A percentile compares a stretch with the other conserved stretches of the same genome.
phyloP scores from a whole-genome alignment of 179 eudicot genomes.

The Spergularia azorica region DNA sequence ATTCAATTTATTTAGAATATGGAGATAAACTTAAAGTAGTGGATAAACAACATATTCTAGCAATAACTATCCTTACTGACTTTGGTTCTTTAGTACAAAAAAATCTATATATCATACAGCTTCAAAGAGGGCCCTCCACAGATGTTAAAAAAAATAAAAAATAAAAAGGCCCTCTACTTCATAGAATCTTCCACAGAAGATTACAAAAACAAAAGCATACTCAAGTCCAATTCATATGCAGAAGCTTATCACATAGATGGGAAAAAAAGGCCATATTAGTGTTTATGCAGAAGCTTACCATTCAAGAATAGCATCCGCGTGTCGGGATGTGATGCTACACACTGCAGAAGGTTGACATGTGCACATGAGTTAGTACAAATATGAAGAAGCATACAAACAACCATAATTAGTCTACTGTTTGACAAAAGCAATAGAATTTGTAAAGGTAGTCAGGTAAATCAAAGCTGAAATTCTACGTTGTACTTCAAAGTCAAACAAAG shows the following conservation, averaged over 20 bases:
- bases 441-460: background rate
- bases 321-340: conserved; percentile 93
- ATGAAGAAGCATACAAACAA: background rate
- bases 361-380: background rate
- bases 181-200: background rate
- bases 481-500: background rate
- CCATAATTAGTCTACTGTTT: background rate
- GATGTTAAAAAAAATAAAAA: no score
- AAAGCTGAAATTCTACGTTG: conserved; percentile 4
- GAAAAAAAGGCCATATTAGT: background rate
- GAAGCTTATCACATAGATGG: conserved; percentile 2
- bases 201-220: background rate
- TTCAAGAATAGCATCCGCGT: conserved; percentile 82
- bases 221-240: background rate
- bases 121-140: background rate
- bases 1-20: no score
- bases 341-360: conserved; percentile 53
- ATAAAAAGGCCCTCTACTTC: background rate
- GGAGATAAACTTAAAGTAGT: background rate
- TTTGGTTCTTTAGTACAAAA: no score
- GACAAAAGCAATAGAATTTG: background rate
- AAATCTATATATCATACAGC: no score
- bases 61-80: no score
- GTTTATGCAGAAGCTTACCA: conserved; percentile 48
- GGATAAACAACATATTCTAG: background rate